Conservation (phyloP, 257 asterid species). For the Solanum corneliomulleri region DNA sequence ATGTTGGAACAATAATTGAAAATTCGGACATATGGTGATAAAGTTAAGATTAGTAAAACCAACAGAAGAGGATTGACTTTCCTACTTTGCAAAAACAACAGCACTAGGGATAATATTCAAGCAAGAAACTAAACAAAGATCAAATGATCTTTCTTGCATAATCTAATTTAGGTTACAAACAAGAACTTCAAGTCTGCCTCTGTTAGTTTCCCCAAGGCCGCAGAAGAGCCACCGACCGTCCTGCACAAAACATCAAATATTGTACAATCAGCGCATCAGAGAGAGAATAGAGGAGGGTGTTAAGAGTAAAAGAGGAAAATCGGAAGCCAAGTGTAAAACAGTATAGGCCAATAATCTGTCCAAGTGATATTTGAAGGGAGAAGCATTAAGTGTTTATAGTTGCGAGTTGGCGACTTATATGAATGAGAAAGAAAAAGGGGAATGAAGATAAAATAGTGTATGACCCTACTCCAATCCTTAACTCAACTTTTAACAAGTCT, state of each 20-base stretch:
- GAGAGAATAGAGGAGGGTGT: not conserved
- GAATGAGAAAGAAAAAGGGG: not conserved
- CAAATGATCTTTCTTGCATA: too few species aligned
- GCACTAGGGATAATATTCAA: not conserved
- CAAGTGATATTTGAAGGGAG: not conserved
- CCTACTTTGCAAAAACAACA: not conserved
- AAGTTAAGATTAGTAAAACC: not conserved
- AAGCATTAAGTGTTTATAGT: not conserved
- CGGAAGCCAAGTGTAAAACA: not conserved
- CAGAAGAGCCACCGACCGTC: too few species aligned
- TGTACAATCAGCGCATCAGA: not conserved
- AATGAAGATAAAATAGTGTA: not conserved
- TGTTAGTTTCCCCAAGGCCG: too few species aligned
- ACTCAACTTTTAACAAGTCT: not conserved
- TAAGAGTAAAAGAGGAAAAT: not conserved
- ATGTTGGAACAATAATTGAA: not conserved
- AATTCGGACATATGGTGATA: not conserved
- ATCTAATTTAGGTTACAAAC: too few species aligned
- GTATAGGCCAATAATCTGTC: not conserved
- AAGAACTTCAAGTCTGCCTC: too few species aligned
- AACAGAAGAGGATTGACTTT: not conserved
- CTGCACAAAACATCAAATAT: not conserved
- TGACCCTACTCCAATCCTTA: not conserved
- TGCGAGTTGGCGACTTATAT: not conserved
- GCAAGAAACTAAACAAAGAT: too few species aligned